Evolutionary conservation across 352 stramenopile species (phyloP).

Genomic region (Phytopythium helicoides): DNA sequence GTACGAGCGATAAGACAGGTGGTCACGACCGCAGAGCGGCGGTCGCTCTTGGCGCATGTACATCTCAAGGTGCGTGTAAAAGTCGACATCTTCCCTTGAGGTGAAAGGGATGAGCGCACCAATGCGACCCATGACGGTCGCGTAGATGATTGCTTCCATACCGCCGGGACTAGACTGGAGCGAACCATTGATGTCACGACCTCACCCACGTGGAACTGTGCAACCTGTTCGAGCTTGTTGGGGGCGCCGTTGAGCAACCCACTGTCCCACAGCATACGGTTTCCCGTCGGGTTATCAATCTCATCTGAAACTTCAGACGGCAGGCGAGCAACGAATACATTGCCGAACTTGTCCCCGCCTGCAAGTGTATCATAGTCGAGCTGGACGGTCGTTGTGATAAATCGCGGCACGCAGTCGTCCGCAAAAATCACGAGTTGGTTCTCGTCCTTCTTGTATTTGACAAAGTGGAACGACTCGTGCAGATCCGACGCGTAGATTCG

Average conservation of each 20-base stretch:
- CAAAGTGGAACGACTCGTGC: conserved; percentile 95
- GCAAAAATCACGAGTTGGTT: conserved; percentile 97
- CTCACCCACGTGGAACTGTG: conserved; percentile 97
- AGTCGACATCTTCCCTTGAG: conserved; percentile 96
- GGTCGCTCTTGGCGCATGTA: conserved; percentile 90
- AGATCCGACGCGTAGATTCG: conserved; percentile 96
- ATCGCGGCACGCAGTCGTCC: conserved; percentile 91
- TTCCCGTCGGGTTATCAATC: conserved; percentile 95
- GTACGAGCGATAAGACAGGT: conserved; percentile 97
- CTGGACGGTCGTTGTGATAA: conserved; percentile 82
- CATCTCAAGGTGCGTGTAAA: conserved; percentile 99
- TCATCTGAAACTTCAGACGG: conserved; percentile 93
- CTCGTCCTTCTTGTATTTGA: conserved; percentile 97
- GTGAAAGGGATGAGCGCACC: conserved; percentile 97
- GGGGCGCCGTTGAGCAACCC: conserved; percentile 90
- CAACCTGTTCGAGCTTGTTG: conserved; percentile 96
- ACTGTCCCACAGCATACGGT: conserved; percentile 96
- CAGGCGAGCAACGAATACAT: conserved; percentile 96
- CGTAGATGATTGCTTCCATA: conserved; percentile 97
- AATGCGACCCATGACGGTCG: conserved; percentile 96
- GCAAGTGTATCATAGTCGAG: conserved; percentile 99
- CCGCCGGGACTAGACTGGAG: conserved; percentile 95
- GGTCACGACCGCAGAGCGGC: conserved; percentile 95
- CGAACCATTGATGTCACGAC: conserved; percentile 97
- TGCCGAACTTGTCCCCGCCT: conserved; percentile 98